Evolutionary conservation across 2,329 filamentous ascomycete species (phyloP), one percentile per base, ranked within the genome.

Genomic region (Periconia macrospinosa): DNA sequence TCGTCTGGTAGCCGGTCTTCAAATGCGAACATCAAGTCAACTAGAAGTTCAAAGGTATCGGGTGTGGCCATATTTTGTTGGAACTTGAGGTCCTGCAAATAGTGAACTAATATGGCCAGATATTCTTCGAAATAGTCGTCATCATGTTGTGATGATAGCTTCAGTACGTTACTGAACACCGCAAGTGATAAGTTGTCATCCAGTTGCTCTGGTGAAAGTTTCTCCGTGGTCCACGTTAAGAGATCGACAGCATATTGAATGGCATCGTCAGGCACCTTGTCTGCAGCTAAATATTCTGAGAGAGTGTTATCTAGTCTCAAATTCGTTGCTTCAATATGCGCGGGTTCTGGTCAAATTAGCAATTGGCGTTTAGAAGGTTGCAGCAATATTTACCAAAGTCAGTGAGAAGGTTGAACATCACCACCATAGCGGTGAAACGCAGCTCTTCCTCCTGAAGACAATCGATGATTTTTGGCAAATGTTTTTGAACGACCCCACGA

Each of bases 371-470:
- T 15, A 23, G 30, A 47, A 27, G 20, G 47, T 1, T 2, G 41
- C 18, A 19, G 3, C 2, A 20, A 15, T 20, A 51, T 64, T 40
- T 64, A 75, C 72, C 69, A 53, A 66, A 76, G 46, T 76, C 75
- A 18, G 73, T 72, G 57, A 75, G 76, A 15, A 78, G 70, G 54
- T 79, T 79, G 61, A 75, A 74, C 13, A 79, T 59, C 1, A 78
- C 76, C 40, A 71, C 75, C 30, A 75, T 61, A 44, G 73, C 66
- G 15, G 69, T 70, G 6, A 56, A 50, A 10, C 50, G 52, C 17
- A 75, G 52, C 6, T 66, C 59, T 40, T 64, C 57, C 14, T 58
- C 52, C 11, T 58, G 47, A 2, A 74, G 52, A 42, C 65, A 72
- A 15, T 53, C 54, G 40, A 65, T 54, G 2, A 75, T 58, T 23